Base-by-base conservation (phyloP, 805 yeast genomes). In the Kodamaea restingae region DNA sequence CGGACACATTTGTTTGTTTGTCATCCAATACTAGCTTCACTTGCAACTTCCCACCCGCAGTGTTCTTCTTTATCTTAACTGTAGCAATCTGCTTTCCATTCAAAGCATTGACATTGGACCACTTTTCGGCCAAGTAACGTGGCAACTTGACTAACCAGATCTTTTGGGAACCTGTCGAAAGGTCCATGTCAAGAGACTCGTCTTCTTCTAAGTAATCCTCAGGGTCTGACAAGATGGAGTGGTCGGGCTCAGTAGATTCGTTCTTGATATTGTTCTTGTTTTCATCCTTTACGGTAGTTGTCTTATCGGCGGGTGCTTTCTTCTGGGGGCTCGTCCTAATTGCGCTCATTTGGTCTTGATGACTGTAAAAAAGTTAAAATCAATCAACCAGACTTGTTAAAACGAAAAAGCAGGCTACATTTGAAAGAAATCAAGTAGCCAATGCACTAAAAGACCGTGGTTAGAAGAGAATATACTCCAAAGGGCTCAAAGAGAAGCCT, bases 71-170 rank as follows among this genome's bases (percentile, higher is more conserved):
- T 44, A 88, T 84, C 54, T 84, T 78, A 26, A 93, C 85, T 49
- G 78, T 80, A 5, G 96, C 95, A 46, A 93, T 63, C 43, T 81
- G 81, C 52, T 82, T 80, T 5, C 96, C 96, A 38, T 77, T 73
- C 36, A 83, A 61, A 32, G 67, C 65, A 17, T 71, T 77, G 38
- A 76, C 42, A 18, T 82, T 73, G 39, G 80, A 73, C 95, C 97
- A 88, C 47, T 76, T 71, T 29, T 82, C 86, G 21, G 95, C 84
- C 44, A 93, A 66, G 54, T 88, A 88, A 54, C 86, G 80, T 1
- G 98, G 98, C 54, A 93, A 66, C 50, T 93, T 78, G 17, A 93
- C 95, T 15, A 93, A 69, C 98, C 98, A 93, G 30, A 93, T 81
- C 49, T 88, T 88, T 52, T 84, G 81, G 35, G 64, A 70, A 11